These are phyloP conservation scores for Chamaecyparis obtusa DNA, from an alignment of 75 land plant species.

Conservation along the genomic window DNA sequence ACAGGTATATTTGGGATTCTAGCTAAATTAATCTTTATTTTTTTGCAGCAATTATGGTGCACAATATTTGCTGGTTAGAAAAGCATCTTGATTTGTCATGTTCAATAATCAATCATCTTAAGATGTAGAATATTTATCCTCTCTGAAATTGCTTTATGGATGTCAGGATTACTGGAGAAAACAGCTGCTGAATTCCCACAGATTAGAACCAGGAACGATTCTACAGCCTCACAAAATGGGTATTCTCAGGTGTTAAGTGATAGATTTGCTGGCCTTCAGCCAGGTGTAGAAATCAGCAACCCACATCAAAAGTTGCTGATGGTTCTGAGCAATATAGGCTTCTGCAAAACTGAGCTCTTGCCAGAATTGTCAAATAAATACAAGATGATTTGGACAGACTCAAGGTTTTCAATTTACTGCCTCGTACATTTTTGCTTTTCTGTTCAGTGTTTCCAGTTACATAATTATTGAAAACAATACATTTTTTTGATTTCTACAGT, in stretches of 20 bases:
- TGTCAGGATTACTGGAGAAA: conserved; percentile 69
- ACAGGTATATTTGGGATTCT: conserved; percentile 47
- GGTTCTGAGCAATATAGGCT: conserved; percentile 91
- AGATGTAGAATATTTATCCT: background rate
- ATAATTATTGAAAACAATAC: background rate
- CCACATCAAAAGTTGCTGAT: conserved; percentile 77
- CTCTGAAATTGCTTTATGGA: background rate
- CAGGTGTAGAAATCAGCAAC: conserved; percentile 53
- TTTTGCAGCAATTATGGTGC: background rate
- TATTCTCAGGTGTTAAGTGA: conserved; percentile 22
- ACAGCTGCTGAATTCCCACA: conserved; percentile 52
- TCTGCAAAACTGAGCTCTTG: conserved; percentile 75
- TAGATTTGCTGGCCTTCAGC: conserved; percentile 48
- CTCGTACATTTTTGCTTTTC: background rate
- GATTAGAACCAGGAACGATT: conserved; percentile 35
- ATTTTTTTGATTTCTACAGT: background rate
- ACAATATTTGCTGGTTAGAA: background rate
- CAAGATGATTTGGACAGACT: conserved; percentile 66
- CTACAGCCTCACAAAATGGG: conserved; percentile 48
- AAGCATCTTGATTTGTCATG: background rate
- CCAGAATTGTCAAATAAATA: conserved; percentile 74
- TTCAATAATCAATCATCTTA: background rate
- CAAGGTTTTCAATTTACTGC: conserved; percentile 37
- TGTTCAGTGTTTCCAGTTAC: background rate
- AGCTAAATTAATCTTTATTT: background rate